Base-by-base conservation (phyloP, 306 rosid genomes). In the Ammopiptanthus mongolicus region DNA sequence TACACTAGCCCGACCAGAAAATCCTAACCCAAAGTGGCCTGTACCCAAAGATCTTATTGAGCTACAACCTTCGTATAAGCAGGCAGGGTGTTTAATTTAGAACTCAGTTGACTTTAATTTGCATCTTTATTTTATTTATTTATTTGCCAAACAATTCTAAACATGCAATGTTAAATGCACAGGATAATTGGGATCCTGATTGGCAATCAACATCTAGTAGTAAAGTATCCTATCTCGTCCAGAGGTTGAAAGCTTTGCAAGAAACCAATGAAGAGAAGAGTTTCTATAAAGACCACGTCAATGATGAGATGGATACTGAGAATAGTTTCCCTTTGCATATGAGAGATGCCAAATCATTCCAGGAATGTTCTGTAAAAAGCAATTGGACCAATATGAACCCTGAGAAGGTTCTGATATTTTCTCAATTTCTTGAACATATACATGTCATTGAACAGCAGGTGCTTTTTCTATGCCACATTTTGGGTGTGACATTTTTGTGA, bases 121-220 rank as follows among this genome's bases (percentile, higher is more conserved):
- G 22, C 46, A 50, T 75, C 7, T 22, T 29, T 65, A 12, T 48
- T 58, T 23, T 55, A 55, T 55, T 19, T n/a, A n/a, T n/a, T n/a
- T n/a, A n/a, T n/a, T n/a, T n/a, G n/a, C n/a, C n/a, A n/a, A 12
- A 56, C 19, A n/a, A 50, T 36, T 28, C 78, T 79, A 59, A 76
- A 63, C 33, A 12, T 80, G 61, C 44, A 22, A 53, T 64, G 64
- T 50, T 48, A 72, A 78, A 82, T 85, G 46, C 65, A 64, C 92
- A 95, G 98, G 97, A 95, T 85, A 69, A 86, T 77, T 95, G 98
- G 98, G 92, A 95, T 89, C 97, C 98, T 59, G 98, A 95, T 87
- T 95, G 98, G 98, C 96, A 95, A 70, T 91, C 97, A 63, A 95
- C 98, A 18, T 90, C 97, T 50, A 95, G 98, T 88, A 95, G 93